Evolutionary conservation across 2,329 filamentous ascomycete genomes (phyloP).

Genomic region (Epichloe glyceriae): DNA sequence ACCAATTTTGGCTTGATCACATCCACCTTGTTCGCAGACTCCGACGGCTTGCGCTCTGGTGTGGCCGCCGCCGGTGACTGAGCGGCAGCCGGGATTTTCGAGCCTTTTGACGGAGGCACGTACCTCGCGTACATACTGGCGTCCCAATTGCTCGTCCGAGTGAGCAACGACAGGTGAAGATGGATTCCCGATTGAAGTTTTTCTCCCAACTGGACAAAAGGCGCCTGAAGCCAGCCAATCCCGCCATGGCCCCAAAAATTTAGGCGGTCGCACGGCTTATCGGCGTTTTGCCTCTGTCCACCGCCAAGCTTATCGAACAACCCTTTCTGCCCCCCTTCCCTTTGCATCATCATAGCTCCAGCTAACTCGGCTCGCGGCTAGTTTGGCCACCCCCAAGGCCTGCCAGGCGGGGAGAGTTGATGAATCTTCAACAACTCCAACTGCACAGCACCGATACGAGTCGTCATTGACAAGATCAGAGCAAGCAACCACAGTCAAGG

Average conservation of each 20-base stretch:
- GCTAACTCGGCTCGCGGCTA: not conserved
- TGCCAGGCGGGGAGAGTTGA: too few relatives aligned
- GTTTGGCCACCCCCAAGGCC: not conserved
- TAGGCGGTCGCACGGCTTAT: constrained; percentile 20
- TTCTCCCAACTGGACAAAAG: too few relatives aligned
- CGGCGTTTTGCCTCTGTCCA: constrained; percentile 23
- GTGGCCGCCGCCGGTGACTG: constrained; percentile 3
- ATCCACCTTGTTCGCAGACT: not conserved
- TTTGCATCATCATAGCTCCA: constrained; percentile 1
- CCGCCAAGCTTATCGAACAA: constrained; percentile 22
- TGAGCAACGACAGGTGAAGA: too few relatives aligned
- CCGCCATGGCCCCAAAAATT: constrained; percentile 18
- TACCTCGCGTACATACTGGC: constrained; percentile 30
- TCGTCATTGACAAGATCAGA: not conserved
- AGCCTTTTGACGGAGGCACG: constrained; percentile 21
- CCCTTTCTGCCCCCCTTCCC: not conserved
- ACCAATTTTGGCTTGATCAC: constrained; percentile 3
- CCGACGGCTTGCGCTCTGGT: constrained; percentile 1
- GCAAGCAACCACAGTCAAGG: not conserved
- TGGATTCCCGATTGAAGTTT: not conserved
- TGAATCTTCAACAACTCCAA: too few relatives aligned
- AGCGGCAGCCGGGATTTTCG: constrained; percentile 6
- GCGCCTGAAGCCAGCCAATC: constrained; percentile 8
- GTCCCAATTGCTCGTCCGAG: not conserved
- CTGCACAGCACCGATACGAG: not conserved